Base-by-base conservation (phyloP, 2,329 filamentous ascomycete genomes). In the Cladosporium oxysporum region DNA sequence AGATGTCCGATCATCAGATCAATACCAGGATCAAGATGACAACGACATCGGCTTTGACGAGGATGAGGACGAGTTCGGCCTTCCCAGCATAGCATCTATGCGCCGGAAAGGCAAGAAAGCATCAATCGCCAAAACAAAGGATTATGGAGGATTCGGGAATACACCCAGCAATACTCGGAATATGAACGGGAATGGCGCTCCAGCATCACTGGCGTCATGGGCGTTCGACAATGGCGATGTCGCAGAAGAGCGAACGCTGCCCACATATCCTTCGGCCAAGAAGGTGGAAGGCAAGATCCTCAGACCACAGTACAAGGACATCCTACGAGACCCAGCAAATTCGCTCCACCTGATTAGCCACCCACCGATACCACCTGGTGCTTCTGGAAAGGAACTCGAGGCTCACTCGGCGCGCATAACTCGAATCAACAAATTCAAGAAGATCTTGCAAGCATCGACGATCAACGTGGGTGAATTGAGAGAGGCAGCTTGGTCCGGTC, bases 391-490 rank as follows among this genome's bases (percentile, higher is more conserved):
- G 76, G 92, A 97, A 75, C 83, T 90, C 21, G 94, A 98, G 75
- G 90, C 89, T 14, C 89, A 96, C 75, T 93, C 91, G 65, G 91
- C 93, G 53, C 88, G 92, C 67, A 95, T 97, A 72, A 91, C 91
- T 7, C 89, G 95, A 69, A 99, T 99, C 77, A 97, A 99, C 81
- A 98, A 98, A 76, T 99, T 99, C 82, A 99, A 99, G 79, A 91
- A 90, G 73, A 91, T 99, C 62, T 83, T 99, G 7, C 95, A 99
- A 80, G 88, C 94, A 26, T 97, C 92, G 49, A 93, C 91, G 1
- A 95, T 99, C 72, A 90, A 92, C 1, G 80, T 98, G 2, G 83
- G 90, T 21, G 94, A 98, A 62, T 84, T 99, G 28, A 87, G 95
- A 69, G 85, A 92, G 66, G 84, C 93, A 35, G 93, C 95, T 33